Evolutionary conservation across 768 basidiomycete genomes (phyloP), one percentile per base, ranked within the genome.

Genomic region (Lentinula lateritia): DNA sequence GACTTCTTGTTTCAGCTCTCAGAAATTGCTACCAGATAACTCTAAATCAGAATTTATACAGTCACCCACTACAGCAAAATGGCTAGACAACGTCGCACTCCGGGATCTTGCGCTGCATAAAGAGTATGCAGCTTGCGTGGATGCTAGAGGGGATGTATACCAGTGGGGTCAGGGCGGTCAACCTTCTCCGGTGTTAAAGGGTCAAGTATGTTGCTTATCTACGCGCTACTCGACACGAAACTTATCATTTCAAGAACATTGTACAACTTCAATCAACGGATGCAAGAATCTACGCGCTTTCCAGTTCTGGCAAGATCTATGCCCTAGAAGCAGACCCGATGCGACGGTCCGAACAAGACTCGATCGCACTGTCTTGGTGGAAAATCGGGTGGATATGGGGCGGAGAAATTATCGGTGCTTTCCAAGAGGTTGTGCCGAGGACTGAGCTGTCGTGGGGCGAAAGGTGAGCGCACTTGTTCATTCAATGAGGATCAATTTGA

Each of bases 71-170:
- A 70, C 80, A 59, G 81, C 76, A 1, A 71, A 73, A 20, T 90
- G 87, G 83, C 74, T 94, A 36, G 78, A 86, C 56, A 82, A 83
- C 60, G 78, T 87, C 52, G 89, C 90, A 4, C 76, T 94, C 13
- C 84, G 90, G 8, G 90, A 93, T 67, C 69, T 93, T 41, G 84
- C 80, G 12, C 73, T 93, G 32, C 86, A 92, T 58, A 77, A 82
- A 61, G 75, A 73, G 36, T 85, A 89, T 64, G 89, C 84, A 0
- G 91, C 86, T 13, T 92, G 89, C 63, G 83, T 93, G 18, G 91
- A 93, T 67, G 85, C 84, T 7, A 79, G 82, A 39, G 93, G 92
- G 28, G 87, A 95, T 66, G 86, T 92, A 2, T 89, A 91, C 67
- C 90, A 93, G 66, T 94, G 92, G 92, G 92, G 92, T 0, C 77